These are phyloP conservation scores for Hypomontagnella submonticulosa DNA, from an alignment of 495 filamentous ascomycete species.

Conservation along the genomic window DNA sequence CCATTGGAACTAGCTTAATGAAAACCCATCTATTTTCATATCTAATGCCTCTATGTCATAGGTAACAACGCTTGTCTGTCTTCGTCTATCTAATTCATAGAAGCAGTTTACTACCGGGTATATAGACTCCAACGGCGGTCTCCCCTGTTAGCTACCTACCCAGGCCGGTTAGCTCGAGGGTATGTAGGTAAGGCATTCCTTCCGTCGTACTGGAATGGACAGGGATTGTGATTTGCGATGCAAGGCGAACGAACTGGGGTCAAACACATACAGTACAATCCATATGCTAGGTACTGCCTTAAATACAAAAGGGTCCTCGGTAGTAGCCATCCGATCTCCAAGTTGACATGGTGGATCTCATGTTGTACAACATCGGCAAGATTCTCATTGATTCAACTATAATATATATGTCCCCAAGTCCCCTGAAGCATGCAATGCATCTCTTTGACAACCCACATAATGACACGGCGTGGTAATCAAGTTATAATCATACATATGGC, in stretches of 20 bases:
- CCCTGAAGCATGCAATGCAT: neutral
- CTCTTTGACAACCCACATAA: neutral
- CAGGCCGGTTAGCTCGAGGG: constrained; percentile 13
- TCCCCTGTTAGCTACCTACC: constrained; percentile 11
- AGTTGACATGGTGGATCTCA: constrained; percentile 11
- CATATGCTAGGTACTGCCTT: too few relatives aligned
- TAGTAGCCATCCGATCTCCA: neutral
- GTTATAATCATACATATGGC: constrained; percentile 35
- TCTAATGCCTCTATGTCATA: neutral
- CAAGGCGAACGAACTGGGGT: constrained; percentile 21
- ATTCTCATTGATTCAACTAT: too few relatives aligned
- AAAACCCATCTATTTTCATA: neutral
- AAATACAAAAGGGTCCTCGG: constrained; percentile 1
- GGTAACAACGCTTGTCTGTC: too few relatives aligned
- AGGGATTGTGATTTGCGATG: constrained; percentile 11
- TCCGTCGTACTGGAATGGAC: constrained; percentile 29
- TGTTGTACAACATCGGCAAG: neutral
- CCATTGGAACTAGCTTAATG: constrained; percentile 6
- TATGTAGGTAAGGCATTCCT: constrained; percentile 20
- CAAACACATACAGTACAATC: too few relatives aligned
- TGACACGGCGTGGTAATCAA: neutral
- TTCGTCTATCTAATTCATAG: too few relatives aligned
- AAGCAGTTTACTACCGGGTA: too few relatives aligned
- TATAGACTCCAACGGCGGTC: neutral
- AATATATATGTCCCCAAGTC: neutral